Conservation (phyloP, 225 moss, liverwort and hornwort species). For the Polytrichum formosum region DNA sequence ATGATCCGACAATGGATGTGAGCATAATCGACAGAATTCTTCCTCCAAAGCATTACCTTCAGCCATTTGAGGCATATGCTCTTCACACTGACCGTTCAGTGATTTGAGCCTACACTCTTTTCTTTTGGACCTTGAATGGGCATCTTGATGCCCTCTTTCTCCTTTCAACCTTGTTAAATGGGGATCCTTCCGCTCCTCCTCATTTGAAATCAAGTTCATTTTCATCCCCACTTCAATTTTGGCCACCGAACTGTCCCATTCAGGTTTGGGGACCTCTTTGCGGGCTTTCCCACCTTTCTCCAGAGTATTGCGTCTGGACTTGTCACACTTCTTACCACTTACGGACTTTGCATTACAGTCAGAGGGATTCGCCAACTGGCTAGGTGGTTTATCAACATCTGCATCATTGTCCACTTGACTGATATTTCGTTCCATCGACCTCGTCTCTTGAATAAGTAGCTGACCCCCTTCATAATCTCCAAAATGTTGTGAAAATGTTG, state of each 20-base stretch:
- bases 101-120: background rate
- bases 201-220: background rate
- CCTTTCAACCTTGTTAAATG: constrained; percentile 2
- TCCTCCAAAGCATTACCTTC: too few relatives aligned
- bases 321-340: too few relatives aligned
- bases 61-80: background rate
- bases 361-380: background rate
- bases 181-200: background rate
- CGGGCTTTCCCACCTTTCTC: background rate
- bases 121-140: background rate
- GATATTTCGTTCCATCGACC: background rate
- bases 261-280: constrained; percentile 1
- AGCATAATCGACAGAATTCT: background rate
- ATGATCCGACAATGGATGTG: background rate
- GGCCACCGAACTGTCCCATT: constrained; percentile 5
- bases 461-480: background rate
- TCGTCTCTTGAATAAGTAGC: background rate
- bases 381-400: background rate
- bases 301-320: too few relatives aligned
- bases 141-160: constrained; percentile 1
- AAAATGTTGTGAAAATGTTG: constrained; percentile 1
- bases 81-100: background rate
- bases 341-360: background rate
- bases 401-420: background rate
- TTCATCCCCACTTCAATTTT: constrained; percentile 6